Evolutionary conservation across 768 basidiomycete genomes (phyloP).

Genomic region (Trametes coccinea): DNA sequence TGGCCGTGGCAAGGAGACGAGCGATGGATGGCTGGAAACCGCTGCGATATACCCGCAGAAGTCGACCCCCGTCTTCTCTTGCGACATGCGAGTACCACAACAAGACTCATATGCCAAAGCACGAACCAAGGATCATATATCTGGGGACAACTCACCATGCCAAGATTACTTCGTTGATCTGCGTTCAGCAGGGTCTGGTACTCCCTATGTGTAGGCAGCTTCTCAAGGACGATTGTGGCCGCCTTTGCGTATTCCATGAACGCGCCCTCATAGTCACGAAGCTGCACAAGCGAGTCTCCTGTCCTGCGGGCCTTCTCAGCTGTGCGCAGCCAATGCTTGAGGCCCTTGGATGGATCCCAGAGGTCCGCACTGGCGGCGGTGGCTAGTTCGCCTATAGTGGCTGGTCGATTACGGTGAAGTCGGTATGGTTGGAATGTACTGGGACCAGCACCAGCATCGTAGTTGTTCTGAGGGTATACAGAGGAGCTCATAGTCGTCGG

Average conservation of each 20-base stretch:
- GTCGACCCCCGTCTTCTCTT: too few species aligned
- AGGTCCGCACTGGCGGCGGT: conserved; percentile 54
- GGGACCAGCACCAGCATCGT: conserved; percentile 3
- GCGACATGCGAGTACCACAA: too few species aligned
- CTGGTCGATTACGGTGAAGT: conserved; percentile 40
- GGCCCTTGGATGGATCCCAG: conserved; percentile 57
- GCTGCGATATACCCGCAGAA: too few species aligned
- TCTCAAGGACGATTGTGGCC: conserved; percentile 77
- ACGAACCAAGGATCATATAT: too few species aligned
- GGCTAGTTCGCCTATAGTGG: conserved; percentile 67
- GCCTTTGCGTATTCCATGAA: conserved; percentile 74
- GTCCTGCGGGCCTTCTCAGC: conserved; percentile 64
- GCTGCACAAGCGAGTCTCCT: conserved; percentile 47
- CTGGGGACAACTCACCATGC: conserved; percentile 49
- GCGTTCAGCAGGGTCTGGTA: conserved; percentile 55
- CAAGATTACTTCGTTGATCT: conserved; percentile 66
- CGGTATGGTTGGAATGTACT: neutral
- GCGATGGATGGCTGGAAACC: too few species aligned
- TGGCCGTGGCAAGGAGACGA: too few species aligned
- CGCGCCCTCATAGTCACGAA: conserved; percentile 65
- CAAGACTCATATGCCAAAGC: too few species aligned
- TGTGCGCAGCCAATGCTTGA: conserved; percentile 66
- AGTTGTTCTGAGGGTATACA: conserved; percentile 17
- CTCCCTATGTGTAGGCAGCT: conserved; percentile 70
- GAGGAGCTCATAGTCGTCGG: conserved; percentile 26